Percentiles rank a stretch among this genome's conserved stretches.
phyloP scores from a whole-genome alignment of 108 stramenopile genomes.

The Cyclotella kingstonii region DNA sequence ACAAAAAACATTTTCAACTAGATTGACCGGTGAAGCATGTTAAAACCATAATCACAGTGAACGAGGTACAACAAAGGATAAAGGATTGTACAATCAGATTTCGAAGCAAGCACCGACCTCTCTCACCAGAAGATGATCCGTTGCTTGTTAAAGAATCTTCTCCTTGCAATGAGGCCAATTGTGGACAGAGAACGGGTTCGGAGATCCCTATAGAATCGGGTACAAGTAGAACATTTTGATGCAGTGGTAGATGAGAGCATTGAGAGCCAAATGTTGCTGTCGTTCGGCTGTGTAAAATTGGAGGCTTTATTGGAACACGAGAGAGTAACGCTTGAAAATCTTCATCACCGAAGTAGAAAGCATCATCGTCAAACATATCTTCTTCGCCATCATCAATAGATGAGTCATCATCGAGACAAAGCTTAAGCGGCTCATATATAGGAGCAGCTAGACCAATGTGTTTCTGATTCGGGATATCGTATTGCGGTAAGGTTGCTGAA shows the following conservation, averaged over 20 bases:
- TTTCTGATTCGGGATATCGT: background rate
- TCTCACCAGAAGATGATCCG: constrained; percentile 12
- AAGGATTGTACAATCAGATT: too few relatives aligned
- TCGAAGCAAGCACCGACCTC: background rate
- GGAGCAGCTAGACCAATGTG: constrained; percentile 7
- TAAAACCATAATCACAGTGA: too few relatives aligned
- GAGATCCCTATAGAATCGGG: constrained; percentile 7
- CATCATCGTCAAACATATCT: constrained; percentile 50
- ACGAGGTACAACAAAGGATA: too few relatives aligned
- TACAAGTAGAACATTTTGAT: constrained; percentile 3
- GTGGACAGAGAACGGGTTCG: background rate
- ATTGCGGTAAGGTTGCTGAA: background rate
- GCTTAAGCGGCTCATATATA: constrained; percentile 38
- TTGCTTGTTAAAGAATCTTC: constrained; percentile 5
- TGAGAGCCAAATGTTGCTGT: background rate
- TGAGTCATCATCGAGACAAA: constrained; percentile 44
- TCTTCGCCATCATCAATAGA: constrained; percentile 47
- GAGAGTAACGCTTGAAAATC: constrained; percentile 41
- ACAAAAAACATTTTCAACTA: too few relatives aligned
- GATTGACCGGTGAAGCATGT: too few relatives aligned
- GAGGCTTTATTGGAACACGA: constrained; percentile 17
- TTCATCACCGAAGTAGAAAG: constrained; percentile 47
- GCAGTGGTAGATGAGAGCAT: constrained; percentile 17
- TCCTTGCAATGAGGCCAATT: constrained; percentile 8
- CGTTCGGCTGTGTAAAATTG: background rate